These are phyloP conservation scores for Solanum ossicruentum DNA, from an alignment of 257 asterid species.

Conservation along the genomic window DNA sequence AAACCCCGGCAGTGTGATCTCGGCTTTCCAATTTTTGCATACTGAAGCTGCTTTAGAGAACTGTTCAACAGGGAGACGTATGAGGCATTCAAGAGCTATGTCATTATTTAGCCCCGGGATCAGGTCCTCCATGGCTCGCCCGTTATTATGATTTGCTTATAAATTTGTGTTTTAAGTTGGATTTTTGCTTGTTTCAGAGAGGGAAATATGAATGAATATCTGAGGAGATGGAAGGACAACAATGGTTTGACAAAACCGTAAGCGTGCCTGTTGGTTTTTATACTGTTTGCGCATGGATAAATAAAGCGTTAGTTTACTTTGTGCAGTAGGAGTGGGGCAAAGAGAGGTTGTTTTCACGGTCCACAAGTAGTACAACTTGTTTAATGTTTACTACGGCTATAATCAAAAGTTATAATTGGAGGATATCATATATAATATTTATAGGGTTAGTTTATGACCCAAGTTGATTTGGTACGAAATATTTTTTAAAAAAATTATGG, in stretches of 20 bases:
- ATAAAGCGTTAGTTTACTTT: not conserved
- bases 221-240: not conserved
- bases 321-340: not conserved
- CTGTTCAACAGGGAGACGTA: slow-evolving; percentile 2
- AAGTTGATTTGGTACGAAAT: no score
- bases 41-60: slow-evolving; percentile 5
- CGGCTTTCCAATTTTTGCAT: not conserved
- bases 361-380: not conserved
- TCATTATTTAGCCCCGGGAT: slow-evolving; percentile 3
- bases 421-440: not conserved
- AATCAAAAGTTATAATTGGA: not conserved
- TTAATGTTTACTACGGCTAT: not conserved
- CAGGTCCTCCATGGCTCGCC: not conserved
- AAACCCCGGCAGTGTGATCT: slow-evolving; percentile 5
- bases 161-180: not conserved
- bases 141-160: not conserved
- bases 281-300: not conserved
- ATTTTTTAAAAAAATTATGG: no score
- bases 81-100: slow-evolving; percentile 6
- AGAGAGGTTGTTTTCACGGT: not conserved
- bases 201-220: not conserved
- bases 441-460: not conserved
- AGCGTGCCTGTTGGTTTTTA: not conserved
- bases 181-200: not conserved
- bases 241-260: not conserved